These are phyloP conservation scores for Globisporangium cederbergense DNA, from an alignment of 352 stramenopile genomes.

Conservation along the genomic window DNA sequence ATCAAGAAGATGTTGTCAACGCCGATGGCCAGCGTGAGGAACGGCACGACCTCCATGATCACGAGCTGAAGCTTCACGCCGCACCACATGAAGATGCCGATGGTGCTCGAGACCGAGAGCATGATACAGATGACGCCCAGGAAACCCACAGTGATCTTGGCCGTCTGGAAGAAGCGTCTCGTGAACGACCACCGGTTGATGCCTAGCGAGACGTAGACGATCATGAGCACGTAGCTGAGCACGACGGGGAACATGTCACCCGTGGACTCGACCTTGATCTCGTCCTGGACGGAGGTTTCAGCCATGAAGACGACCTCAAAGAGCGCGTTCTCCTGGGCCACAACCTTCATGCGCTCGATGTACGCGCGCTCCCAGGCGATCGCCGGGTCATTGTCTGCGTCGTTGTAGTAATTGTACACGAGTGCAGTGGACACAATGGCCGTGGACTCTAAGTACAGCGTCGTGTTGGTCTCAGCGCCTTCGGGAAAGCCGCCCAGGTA, in stretches of 20 bases:
- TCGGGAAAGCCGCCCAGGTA: slow-evolving; percentile 53
- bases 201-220: slow-evolving; percentile 65
- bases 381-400: slow-evolving; percentile 35
- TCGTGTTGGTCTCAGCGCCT: slow-evolving; percentile 45
- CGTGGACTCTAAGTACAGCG: slow-evolving; percentile 38
- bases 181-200: slow-evolving; percentile 56
- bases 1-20: slow-evolving; percentile 73
- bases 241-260: slow-evolving; percentile 40
- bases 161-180: slow-evolving; percentile 54
- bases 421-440: slow-evolving; percentile 53
- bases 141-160: slow-evolving; percentile 63
- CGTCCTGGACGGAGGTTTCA: slow-evolving; percentile 52
- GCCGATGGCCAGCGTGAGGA: slow-evolving; percentile 65
- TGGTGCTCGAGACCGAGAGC: slow-evolving; percentile 53
- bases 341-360: slow-evolving; percentile 55
- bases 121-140: slow-evolving; percentile 61
- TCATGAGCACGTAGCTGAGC: slow-evolving; percentile 62
- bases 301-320: slow-evolving; percentile 69
- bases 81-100: slow-evolving; percentile 65
- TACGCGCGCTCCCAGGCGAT: slow-evolving; percentile 68
- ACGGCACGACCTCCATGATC: slow-evolving; percentile 62
- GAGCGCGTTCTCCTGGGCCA: slow-evolving; percentile 39
- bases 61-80: slow-evolving; percentile 65
- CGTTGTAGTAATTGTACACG: slow-evolving; percentile 63
- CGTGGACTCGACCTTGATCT: slow-evolving; percentile 52